Evolutionary conservation across 805 yeast genomes (phyloP).

Genomic region (Barnettozyma siamensis): DNA sequence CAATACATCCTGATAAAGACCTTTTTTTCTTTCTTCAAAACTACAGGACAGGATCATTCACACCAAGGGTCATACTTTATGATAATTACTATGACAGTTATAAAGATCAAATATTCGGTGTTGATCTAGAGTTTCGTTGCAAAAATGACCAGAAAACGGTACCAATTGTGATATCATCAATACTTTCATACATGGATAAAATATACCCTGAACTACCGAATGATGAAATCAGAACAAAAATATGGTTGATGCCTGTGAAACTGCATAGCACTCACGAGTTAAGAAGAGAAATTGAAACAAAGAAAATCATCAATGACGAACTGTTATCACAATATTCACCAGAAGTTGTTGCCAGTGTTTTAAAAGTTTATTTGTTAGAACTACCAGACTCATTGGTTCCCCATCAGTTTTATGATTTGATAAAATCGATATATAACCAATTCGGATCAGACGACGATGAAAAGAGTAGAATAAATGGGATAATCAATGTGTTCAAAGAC

Average conservation of each 20-base stretch:
- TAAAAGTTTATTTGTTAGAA: constrained; percentile 71
- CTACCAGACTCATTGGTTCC: constrained; percentile 75
- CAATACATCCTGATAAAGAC: constrained; percentile 66
- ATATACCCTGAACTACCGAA: constrained; percentile 63
- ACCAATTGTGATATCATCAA: constrained; percentile 59
- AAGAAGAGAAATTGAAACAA: constrained; percentile 50
- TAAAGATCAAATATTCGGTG: constrained; percentile 70
- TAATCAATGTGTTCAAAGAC: constrained; percentile 60
- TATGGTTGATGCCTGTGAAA: constrained; percentile 67
- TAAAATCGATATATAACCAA: constrained; percentile 59
- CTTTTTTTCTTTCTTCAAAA: constrained; percentile 59
- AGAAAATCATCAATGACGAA: constrained; percentile 35
- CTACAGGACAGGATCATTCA: constrained; percentile 67
- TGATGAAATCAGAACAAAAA: constrained; percentile 60
- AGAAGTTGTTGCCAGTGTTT: constrained; percentile 56
- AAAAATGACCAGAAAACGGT: constrained; percentile 68
- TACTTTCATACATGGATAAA: constrained; percentile 60
- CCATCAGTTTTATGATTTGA: constrained; percentile 54
- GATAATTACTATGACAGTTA: constrained; percentile 75
- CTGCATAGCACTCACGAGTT: constrained; percentile 55
- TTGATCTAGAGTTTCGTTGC: constrained; percentile 64
- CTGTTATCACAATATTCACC: constrained; percentile 38
- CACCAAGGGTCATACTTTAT: constrained; percentile 66
- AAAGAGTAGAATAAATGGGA: constrained; percentile 46
- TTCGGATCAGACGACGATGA: constrained; percentile 31